Evolutionary conservation across 345 rosid species (phyloP), one percentile per base, ranked within the genome.

Genomic region (Orychophragmus violaceus): DNA sequence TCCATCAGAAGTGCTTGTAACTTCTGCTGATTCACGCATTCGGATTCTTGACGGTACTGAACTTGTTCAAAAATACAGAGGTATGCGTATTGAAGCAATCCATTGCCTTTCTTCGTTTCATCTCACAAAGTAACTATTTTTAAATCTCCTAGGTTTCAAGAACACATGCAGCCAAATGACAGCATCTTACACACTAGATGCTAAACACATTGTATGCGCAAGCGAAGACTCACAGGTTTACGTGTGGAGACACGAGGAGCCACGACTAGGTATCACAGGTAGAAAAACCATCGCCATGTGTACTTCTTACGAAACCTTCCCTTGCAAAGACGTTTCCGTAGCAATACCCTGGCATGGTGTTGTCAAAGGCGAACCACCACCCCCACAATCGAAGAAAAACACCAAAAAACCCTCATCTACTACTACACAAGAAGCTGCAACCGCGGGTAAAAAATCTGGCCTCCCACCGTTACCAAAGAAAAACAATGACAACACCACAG

Each of bases 391-490:
- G 1, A 94, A 84, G 69, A 80, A 79, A 54, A 78, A 81, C 62
- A 30, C 90, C 0, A 90, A 79, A 66, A 14, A 49, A 49, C 0
- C 76, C 70, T 19, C 80, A 62, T 32, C 55, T 64, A 70, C 35
- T 0, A 87, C 82, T 2, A 79, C 79, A 5, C 75, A 59, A 24
- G 92, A 84, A 16, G 85, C 81, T n/a, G 56, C 65, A 11, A 42
- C 62, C 39, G 56, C 72, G 23, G 64, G 66, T 66, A 89, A 78
- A 79, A 83, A 76, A 46, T 0, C 69, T 0, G 77, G 72, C 8
- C 64, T 86, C 74, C 97, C 96, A 27, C 99, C 99, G 0, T 87
- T 87, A 58, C 95, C 97, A n/a, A 90, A 87, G 87, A 86, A 85
- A 73, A 76, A 57, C 59, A 72, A 68, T 14, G 78, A 74, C 28